A percentile compares a stretch with the other conserved stretches of the same genome.
Evolutionary conservation across 345 rosid species (phyloP).

Genomic region (Citrus trifoliata): DNA sequence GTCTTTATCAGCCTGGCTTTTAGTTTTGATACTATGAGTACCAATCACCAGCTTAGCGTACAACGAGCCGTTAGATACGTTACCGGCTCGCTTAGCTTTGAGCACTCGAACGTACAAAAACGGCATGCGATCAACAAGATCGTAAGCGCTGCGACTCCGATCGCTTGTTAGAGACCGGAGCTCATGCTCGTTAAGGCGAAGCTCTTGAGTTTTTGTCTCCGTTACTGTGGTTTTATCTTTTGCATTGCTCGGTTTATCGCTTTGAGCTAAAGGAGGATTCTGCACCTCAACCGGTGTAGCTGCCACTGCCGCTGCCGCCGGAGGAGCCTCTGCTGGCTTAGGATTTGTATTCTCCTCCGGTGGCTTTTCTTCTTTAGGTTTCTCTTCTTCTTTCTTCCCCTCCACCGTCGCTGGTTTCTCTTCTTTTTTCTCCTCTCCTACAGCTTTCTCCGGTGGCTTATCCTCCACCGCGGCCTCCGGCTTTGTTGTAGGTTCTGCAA

Average conservation of each 20-base stretch:
- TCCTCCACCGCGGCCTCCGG: conserved; percentile 26
- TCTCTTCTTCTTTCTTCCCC: conserved; percentile 35
- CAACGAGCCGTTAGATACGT: conserved; percentile 35
- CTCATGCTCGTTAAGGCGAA: conserved; percentile 34
- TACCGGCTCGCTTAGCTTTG: conserved; percentile 53
- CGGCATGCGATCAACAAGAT: conserved; percentile 81
- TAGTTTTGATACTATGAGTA: conserved; percentile 75
- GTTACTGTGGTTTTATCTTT: neutral
- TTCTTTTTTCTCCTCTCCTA: conserved; percentile 38
- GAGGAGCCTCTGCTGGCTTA: conserved; percentile 26
- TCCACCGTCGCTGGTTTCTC: conserved; percentile 30
- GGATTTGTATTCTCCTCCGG: conserved; percentile 32
- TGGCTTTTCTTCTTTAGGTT: conserved; percentile 29
- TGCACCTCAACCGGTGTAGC: conserved; percentile 34
- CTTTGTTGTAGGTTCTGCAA: conserved; percentile 1
- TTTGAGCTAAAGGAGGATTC: conserved; percentile 47
- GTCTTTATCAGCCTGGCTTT: conserved; percentile 54
- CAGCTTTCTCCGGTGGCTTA: conserved; percentile 28
- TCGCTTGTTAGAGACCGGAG: conserved; percentile 53
- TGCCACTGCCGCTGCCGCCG: neutral
- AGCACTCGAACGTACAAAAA: conserved; percentile 74
- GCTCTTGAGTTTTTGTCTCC: conserved; percentile 19
- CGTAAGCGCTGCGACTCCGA: conserved; percentile 57
- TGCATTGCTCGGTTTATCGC: conserved; percentile 23
- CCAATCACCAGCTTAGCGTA: conserved; percentile 81